These are phyloP conservation scores for Trametes sp. DNA, from an alignment of 1,284 basidiomycete species.

Conservation along the genomic window DNA sequence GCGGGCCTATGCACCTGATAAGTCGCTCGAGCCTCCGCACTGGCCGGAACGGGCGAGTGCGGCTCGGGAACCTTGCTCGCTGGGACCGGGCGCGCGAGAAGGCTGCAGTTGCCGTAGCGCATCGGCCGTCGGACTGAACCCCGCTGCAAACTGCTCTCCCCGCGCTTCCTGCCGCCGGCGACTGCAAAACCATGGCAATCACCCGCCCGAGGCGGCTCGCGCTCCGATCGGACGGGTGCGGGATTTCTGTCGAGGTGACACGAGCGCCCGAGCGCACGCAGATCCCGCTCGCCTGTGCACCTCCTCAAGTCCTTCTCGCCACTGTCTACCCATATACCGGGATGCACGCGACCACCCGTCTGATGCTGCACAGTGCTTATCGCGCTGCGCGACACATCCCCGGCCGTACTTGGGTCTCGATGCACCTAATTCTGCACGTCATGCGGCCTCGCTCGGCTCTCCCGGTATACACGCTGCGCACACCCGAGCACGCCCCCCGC, in stretches of 20 bases:
- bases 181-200: background rate
- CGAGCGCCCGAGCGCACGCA: background rate
- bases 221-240: slow-evolving; percentile 5
- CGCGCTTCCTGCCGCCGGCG: background rate
- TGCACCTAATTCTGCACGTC: slow-evolving; percentile 3
- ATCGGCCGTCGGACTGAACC: slow-evolving; percentile 13
- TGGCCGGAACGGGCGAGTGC: slow-evolving; percentile 25
- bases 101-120: background rate
- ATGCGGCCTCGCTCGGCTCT: slow-evolving; percentile 3
- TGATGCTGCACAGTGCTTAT: background rate
- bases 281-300: background rate
- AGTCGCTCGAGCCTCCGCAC: background rate
- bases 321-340: background rate
- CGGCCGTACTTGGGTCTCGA: slow-evolving; percentile 11
- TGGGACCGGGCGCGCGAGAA: background rate
- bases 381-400: background rate
- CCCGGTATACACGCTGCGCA: background rate
- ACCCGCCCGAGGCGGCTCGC: background rate
- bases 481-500: background rate
- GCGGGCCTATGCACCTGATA: background rate
- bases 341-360: too few species aligned
- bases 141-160: background rate
- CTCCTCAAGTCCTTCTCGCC: background rate
- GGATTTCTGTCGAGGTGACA: background rate
- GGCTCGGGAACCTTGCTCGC: slow-evolving; percentile 23